Percentiles rank a stretch among this genome's conserved stretches.
Conservation (phyloP, 2,329 filamentous ascomycete species). For the Metarhizium rileyi region DNA sequence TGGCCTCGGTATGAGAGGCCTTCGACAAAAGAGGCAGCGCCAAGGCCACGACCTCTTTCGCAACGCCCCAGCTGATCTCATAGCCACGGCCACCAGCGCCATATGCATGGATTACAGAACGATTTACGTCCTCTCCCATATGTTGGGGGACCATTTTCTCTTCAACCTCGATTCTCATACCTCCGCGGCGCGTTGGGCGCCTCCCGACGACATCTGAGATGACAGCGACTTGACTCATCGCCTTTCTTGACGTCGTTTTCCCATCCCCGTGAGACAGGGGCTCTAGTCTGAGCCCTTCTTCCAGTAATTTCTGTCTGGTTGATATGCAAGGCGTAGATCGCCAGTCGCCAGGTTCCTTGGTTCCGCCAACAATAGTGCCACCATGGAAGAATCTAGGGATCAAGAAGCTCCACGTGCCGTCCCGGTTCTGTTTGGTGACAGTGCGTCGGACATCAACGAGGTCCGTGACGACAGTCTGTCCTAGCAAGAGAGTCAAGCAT, state of each 20-base stretch:
- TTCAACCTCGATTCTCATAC: constrained; percentile 46
- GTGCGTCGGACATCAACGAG: constrained; percentile 23
- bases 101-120: constrained; percentile 40
- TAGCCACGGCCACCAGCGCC: constrained; percentile 49
- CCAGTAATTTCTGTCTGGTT: constrained; percentile 37
- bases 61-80: constrained; percentile 50
- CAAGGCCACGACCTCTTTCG: constrained; percentile 32
- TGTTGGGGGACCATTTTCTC: constrained; percentile 2
- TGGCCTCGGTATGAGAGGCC: no score
- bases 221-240: constrained; percentile 18
- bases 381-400: constrained; percentile 51
- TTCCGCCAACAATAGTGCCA: constrained; percentile 56
- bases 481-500: constrained; percentile 11
- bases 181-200: constrained; percentile 33
- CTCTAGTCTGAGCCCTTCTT: constrained; percentile 19
- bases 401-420: constrained; percentile 53
- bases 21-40: constrained; percentile 7
- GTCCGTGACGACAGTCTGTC: constrained; percentile 28
- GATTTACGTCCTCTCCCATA: neutral
- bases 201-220: constrained; percentile 35
- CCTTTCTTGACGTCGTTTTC: constrained; percentile 9
- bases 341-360: constrained; percentile 43
- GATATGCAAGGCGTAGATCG: constrained; percentile 34
- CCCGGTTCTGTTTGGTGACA: constrained; percentile 51
- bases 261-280: constrained; percentile 13